These are phyloP conservation scores for Cucurbita maxima DNA, from an alignment of 306 rosid genomes.

Conservation along the genomic window DNA sequence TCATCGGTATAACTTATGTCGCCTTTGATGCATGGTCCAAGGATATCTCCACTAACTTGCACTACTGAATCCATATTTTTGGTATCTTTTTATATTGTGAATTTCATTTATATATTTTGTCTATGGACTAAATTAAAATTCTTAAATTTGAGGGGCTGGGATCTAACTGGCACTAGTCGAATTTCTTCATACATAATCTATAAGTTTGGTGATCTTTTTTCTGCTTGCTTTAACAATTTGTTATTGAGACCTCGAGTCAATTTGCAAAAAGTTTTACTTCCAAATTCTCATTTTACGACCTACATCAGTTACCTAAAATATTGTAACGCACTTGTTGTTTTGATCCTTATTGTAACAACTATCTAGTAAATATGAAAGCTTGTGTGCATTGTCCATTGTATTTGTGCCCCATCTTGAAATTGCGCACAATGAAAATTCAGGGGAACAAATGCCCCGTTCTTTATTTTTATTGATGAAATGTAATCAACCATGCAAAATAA, in stretches of 20 bases:
- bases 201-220: not conserved
- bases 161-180: not conserved
- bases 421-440: not conserved
- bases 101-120: not conserved
- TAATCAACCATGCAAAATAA: too few species aligned
- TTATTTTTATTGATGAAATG: not conserved
- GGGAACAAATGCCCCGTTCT: not conserved
- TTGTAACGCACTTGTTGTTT: not conserved
- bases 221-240: not conserved
- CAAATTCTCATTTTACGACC: not conserved
- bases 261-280: not conserved
- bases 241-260: not conserved
- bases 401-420: not conserved
- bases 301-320: not conserved
- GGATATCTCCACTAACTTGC: not conserved
- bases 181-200: not conserved
- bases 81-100: not conserved
- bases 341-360: not conserved
- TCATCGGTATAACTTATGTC: not conserved
- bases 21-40: not conserved
- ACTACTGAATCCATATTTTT: not conserved
- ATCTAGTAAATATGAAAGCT: not conserved
- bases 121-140: not conserved
- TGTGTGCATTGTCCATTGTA: not conserved
- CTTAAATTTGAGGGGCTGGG: not conserved